Percentiles rank a stretch among this genome's conserved stretches.
These are phyloP conservation scores for Fibroporia radiculosa DNA, from an alignment of 768 basidiomycete species.

Conservation along the genomic window DNA sequence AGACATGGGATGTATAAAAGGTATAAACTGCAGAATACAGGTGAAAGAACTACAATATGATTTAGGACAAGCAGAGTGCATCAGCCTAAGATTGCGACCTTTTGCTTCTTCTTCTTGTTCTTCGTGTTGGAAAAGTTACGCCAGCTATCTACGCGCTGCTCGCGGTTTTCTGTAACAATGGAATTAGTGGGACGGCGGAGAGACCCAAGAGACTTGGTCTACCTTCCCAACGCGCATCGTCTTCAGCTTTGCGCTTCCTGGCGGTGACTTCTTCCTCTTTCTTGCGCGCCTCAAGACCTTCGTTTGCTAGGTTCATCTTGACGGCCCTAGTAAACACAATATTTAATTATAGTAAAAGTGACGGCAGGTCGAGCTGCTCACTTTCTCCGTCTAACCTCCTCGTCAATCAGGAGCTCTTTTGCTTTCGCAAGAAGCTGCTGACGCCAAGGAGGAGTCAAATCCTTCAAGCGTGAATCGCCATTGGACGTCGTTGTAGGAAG, in stretches of 20 bases:
- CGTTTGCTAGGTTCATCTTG: slow-evolving; percentile 88
- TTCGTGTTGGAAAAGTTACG: slow-evolving; percentile 56
- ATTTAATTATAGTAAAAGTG: too few relatives aligned
- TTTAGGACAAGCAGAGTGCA: too few relatives aligned
- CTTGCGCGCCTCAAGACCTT: slow-evolving; percentile 87
- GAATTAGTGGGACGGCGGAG: neutral
- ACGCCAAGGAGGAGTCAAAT: slow-evolving; percentile 56
- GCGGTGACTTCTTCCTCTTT: slow-evolving; percentile 78
- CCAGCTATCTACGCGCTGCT: slow-evolving; percentile 82
- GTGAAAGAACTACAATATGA: too few relatives aligned
- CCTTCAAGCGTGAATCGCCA: slow-evolving; percentile 49
- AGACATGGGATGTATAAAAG: too few relatives aligned
- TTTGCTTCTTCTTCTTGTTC: slow-evolving; percentile 83
- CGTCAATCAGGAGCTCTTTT: slow-evolving; percentile 84
- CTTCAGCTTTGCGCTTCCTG: slow-evolving; percentile 82
- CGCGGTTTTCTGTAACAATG: slow-evolving; percentile 37
- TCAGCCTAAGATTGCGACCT: slow-evolving; percentile 31
- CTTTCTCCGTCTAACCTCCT: slow-evolving; percentile 82
- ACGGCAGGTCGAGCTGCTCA: too few relatives aligned
- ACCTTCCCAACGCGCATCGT: slow-evolving; percentile 91
- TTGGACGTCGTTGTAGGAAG: slow-evolving; percentile 54
- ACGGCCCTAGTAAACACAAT: slow-evolving; percentile 65
- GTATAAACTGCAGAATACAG: too few relatives aligned
- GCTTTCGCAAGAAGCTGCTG: slow-evolving; percentile 59
- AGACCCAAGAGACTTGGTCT: slow-evolving; percentile 10